phyloP scores from a whole-genome alignment of 805 yeast species.

The Diddensiella transvaalensis region DNA sequence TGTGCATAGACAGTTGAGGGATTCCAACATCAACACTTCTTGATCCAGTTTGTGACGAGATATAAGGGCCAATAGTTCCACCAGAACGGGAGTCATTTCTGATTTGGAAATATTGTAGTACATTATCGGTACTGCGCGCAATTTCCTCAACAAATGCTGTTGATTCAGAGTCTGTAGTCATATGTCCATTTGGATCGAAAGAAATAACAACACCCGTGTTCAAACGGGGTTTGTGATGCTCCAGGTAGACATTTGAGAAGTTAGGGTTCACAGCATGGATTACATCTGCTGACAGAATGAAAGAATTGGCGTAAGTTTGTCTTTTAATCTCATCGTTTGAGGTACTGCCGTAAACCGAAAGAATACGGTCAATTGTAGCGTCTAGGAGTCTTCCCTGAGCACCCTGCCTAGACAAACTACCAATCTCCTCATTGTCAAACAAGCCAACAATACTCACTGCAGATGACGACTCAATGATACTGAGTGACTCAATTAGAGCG shows the following conservation, averaged over 20 bases:
- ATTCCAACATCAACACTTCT: constrained; percentile 68
- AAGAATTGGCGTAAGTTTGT: constrained; percentile 58
- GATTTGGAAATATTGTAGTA: constrained; percentile 74
- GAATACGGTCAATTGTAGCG: constrained; percentile 48
- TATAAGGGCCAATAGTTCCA: constrained; percentile 75
- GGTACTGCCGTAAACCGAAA: constrained; percentile 23
- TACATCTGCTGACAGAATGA: constrained; percentile 78
- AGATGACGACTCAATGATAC: constrained; percentile 31
- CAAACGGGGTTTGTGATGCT: constrained; percentile 71
- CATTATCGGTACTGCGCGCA: constrained; percentile 59
- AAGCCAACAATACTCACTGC: constrained; percentile 53
- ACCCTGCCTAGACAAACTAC: constrained; percentile 73
- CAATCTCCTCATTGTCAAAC: constrained; percentile 79
- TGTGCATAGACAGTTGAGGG: constrained; percentile 82
- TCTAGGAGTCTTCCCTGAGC: constrained; percentile 73
- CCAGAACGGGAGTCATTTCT: constrained; percentile 82
- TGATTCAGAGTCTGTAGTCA: constrained; percentile 81
- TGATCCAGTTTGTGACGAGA: constrained; percentile 39
- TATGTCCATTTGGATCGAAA: constrained; percentile 70
- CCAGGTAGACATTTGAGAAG: constrained; percentile 58
- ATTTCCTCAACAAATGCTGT: constrained; percentile 62
- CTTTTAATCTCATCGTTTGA: constrained; percentile 35
- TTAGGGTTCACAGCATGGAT: constrained; percentile 78
- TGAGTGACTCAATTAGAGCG: constrained; percentile 50
- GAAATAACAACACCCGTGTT: constrained; percentile 69